Evolutionary conservation across 2,329 filamentous ascomycete species (phyloP).

Genomic region (Aureobasidium uvarum): DNA sequence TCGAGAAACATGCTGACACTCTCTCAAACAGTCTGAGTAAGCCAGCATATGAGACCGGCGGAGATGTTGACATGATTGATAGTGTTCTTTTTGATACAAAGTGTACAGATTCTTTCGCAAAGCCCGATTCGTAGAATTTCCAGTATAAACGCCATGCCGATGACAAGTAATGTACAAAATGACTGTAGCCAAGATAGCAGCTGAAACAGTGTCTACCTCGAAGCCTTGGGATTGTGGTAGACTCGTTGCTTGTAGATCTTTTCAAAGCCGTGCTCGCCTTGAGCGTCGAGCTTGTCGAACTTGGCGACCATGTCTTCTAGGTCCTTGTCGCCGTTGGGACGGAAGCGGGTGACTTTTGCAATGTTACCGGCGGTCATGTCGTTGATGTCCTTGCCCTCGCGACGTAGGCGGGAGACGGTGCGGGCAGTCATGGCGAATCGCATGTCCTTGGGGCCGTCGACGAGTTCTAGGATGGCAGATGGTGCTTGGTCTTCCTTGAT

Average conservation of each 20-base stretch:
- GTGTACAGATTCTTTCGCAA: constrained; percentile 1
- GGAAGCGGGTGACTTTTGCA: constrained; percentile 75
- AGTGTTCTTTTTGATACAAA: neutral
- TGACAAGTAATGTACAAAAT: constrained; percentile 7
- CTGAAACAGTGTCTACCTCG: constrained; percentile 1
- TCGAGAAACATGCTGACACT: neutral
- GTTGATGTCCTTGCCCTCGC: constrained; percentile 57
- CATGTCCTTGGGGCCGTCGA: constrained; percentile 91
- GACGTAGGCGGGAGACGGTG: constrained; percentile 64
- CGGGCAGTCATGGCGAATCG: constrained; percentile 92
- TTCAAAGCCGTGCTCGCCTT: constrained; percentile 39
- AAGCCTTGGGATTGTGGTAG: constrained; percentile 15
- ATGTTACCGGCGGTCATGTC: constrained; percentile 76
- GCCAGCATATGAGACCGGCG: neutral
- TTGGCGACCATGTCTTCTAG: constrained; percentile 61
- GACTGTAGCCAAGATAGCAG: neutral
- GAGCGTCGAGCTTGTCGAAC: constrained; percentile 40
- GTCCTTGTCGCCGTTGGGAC: constrained; percentile 62
- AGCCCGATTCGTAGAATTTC: neutral
- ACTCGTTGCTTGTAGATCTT: constrained; percentile 36
- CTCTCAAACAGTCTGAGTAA: neutral
- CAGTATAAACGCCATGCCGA: constrained; percentile 15
- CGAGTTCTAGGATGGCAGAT: constrained; percentile 88
- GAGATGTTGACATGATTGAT: neutral
- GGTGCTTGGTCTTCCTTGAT: constrained; percentile 83